Base-by-base conservation (phyloP, 2,329 filamentous ascomycete genomes). In the Aspergillus felis region DNA sequence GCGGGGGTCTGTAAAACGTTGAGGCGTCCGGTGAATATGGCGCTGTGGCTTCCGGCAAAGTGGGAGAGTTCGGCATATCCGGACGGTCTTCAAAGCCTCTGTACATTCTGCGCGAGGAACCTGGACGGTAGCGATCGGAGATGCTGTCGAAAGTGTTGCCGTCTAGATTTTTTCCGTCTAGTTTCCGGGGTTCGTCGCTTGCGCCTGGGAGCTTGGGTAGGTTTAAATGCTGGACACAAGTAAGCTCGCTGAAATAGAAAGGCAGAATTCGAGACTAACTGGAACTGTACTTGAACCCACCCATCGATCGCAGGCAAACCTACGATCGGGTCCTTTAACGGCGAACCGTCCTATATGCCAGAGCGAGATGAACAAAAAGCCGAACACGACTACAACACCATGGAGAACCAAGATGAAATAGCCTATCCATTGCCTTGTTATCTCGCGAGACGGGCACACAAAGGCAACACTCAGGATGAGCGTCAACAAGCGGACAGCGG, bases 341-440 rank as follows among this genome's bases (percentile, higher is more conserved):
- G 20, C 6, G 41, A 38, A 7, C 14, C 47, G 46, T 17, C 8
- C 42, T 14, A 56, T 25, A 4, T 56, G 10, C 54, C 54, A 56
- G 1, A 51, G 27, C 1, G 54, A 47, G 14, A 56, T 41, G 9
- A 51, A 17, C 6, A 51, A 20, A 9, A 47, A 55, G 4, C 32
- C 47, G n/a, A 57, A 52, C 14, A 57, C 38, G 17, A 57, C 28
- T 4, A 46, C 42, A 6, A 28, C 47, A 27, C 51, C 41, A 46
- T 57, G 56, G 7, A 57, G 52, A 27, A 52, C 54, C 8, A 57
- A 17, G 2, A 55, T 57, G 9, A 55, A 51, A 29, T 55, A 57
- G 7, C 56, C 56, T 1, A 57, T 42, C 56, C 56, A 57, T 51
- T 57, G 56, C 3, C 48, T 42, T 1, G 27, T 22, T 6, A 6